These are phyloP conservation scores for Paramicrosporidium saccamoebae DNA, from an alignment of 371 early-diverging fungal species.

Conservation along the genomic window DNA sequence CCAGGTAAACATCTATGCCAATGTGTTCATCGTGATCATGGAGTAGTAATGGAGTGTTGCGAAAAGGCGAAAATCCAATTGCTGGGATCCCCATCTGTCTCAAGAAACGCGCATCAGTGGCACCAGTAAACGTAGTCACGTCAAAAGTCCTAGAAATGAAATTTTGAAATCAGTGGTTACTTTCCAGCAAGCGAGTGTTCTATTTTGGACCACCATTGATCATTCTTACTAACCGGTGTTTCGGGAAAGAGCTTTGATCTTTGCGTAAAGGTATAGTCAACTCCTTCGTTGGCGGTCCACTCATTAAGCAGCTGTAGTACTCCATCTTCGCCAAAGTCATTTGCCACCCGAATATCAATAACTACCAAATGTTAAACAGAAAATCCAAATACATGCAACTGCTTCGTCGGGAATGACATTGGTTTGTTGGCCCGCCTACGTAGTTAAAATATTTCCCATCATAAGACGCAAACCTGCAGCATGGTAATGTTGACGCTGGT, in stretches of 20 bases:
- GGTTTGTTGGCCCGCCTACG: conserved; percentile 11
- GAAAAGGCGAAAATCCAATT: conserved; percentile 27
- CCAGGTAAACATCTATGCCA: conserved; percentile 19
- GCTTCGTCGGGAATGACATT: conserved; percentile 29
- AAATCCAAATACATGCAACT: too few species aligned
- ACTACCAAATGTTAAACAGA: too few species aligned
- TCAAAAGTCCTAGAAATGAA: conserved; percentile 7
- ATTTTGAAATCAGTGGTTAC: conserved; percentile 2
- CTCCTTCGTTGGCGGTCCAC: conserved; percentile 11
- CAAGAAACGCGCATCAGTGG: conserved; percentile 30
- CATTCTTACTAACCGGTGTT: conserved; percentile 11
- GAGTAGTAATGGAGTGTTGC: conserved; percentile 25
- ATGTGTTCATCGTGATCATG: conserved; percentile 48
- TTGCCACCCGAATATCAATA: conserved; percentile 32
- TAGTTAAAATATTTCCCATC: conserved; percentile 1
- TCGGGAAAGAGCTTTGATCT: conserved; percentile 10
- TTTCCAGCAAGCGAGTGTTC: conserved; percentile 9
- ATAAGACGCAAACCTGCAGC: conserved; percentile 10
- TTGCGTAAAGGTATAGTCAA: conserved; percentile 12
- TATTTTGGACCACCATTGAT: conserved; percentile 22
- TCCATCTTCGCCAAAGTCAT: conserved; percentile 12
- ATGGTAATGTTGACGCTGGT: conserved; percentile 34
- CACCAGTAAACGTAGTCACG: conserved; percentile 36
- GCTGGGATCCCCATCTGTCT: conserved; percentile 26
- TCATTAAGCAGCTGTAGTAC: conserved; percentile 13